A percentile compares a stretch with the other conserved stretches of the same genome.
Conservation (phyloP, 306 rosid genomes). For the Cicer pinnatifidum region DNA sequence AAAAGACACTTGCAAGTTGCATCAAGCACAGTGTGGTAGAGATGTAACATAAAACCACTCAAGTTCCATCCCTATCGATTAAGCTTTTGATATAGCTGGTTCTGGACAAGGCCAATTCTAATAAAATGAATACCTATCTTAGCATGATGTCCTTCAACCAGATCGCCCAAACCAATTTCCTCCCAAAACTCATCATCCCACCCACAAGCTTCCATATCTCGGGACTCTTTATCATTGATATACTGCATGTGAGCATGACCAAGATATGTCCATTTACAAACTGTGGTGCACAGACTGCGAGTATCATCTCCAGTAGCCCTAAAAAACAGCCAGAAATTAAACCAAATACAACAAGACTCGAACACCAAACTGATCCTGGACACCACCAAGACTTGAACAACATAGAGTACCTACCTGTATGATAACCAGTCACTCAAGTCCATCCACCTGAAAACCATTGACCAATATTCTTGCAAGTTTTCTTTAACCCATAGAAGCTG, state of each 20-base stretch:
- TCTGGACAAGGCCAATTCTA: constrained; percentile 27
- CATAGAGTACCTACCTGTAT: constrained; percentile 83
- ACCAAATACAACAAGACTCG: constrained; percentile 42
- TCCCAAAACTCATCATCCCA: constrained; percentile 99
- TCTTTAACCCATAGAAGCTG: constrained; percentile 99
- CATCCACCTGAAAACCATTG: constrained; percentile 97
- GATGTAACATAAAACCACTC: constrained; percentile 20
- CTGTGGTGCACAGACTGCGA: constrained; percentile 94
- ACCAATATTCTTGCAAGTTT: constrained; percentile 92
- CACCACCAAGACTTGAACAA: constrained; percentile 32
- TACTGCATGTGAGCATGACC: constrained; percentile 98
- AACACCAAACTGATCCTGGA: constrained; percentile 38
- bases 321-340: constrained; percentile 39
- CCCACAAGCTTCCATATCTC: constrained; percentile 94
- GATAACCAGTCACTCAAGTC: constrained; percentile 99
- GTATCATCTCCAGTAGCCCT: constrained; percentile 99
- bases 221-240: constrained; percentile 67
- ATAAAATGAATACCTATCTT: constrained; percentile 72
- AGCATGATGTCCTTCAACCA: constrained; percentile 92
- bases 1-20: constrained; percentile 1
- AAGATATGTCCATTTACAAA: constrained; percentile 97
- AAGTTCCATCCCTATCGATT: background rate
- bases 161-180: constrained; percentile 98
- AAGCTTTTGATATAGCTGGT: constrained; percentile 24
- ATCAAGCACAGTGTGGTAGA: background rate